A percentile compares a stretch with the other conserved stretches of the same genome.
Conservation (phyloP, 2,329 filamentous ascomycete genomes). For the Celoporthe dispersa region DNA sequence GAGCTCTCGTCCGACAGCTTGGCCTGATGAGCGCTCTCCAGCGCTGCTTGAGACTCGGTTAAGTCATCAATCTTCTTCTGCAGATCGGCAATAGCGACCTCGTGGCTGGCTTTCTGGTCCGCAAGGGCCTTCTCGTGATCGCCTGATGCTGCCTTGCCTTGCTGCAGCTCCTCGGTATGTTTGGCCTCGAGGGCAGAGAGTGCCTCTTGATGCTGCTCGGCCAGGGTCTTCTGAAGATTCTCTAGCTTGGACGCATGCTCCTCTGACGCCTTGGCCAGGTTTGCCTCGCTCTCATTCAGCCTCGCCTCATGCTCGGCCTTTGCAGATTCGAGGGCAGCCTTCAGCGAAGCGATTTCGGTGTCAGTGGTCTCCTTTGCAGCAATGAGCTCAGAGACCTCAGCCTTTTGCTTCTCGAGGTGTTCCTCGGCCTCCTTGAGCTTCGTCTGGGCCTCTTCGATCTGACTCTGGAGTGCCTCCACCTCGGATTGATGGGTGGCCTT, state of each 20-base stretch:
- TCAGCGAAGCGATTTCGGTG: slow-evolving; percentile 52
- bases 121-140: slow-evolving; percentile 54
- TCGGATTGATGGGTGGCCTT: slow-evolving; percentile 56
- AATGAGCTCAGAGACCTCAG: slow-evolving; percentile 53
- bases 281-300: slow-evolving; percentile 44
- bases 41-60: slow-evolving; percentile 49
- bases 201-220: slow-evolving; percentile 54
- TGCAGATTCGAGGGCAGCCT: slow-evolving; percentile 54
- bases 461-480: slow-evolving; percentile 50
- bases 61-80: slow-evolving; percentile 61
- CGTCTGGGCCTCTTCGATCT: slow-evolving; percentile 53
- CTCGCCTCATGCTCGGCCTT: slow-evolving; percentile 47
- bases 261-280: slow-evolving; percentile 45
- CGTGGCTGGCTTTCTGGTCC: slow-evolving; percentile 56
- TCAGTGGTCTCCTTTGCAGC: slow-evolving; percentile 54
- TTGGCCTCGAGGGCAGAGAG: slow-evolving; percentile 57
- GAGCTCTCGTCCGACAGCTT: slow-evolving; percentile 51
- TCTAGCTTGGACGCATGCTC: slow-evolving; percentile 56
- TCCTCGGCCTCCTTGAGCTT: slow-evolving; percentile 57
- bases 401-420: slow-evolving; percentile 55
- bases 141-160: slow-evolving; percentile 48
- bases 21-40: slow-evolving; percentile 51
- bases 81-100: slow-evolving; percentile 51
- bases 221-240: slow-evolving; percentile 53
- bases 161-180: slow-evolving; percentile 55